Evolutionary conservation across 805 yeast genomes (phyloP).

Genomic region (Saturnispora besseyi): DNA sequence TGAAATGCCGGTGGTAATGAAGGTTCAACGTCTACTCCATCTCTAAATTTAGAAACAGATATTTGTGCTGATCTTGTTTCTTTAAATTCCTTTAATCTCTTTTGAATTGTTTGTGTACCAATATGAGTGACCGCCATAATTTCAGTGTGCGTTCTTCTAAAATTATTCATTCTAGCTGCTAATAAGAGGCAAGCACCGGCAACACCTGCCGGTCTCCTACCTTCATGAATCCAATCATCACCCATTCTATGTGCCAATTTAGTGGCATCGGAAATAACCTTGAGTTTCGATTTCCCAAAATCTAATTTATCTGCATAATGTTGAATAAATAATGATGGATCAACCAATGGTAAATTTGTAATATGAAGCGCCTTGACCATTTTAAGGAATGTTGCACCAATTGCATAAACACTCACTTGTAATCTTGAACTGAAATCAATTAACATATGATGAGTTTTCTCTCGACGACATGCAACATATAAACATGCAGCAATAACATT

Average conservation of each 20-base stretch:
- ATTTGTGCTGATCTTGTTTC: slow-evolving; percentile 64
- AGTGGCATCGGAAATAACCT: slow-evolving; percentile 81
- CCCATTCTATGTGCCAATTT: slow-evolving; percentile 85
- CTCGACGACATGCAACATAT: slow-evolving; percentile 89
- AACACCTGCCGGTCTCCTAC: slow-evolving; percentile 95
- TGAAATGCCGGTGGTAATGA: slow-evolving; percentile 80
- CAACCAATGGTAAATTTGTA: slow-evolving; percentile 74
- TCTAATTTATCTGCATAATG: slow-evolving; percentile 86
- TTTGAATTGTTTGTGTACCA: slow-evolving; percentile 88
- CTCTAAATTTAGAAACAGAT: slow-evolving; percentile 66
- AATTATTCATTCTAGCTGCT: slow-evolving; percentile 96
- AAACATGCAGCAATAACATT: slow-evolving; percentile 93
- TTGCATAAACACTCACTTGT: slow-evolving; percentile 84
- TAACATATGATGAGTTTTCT: slow-evolving; percentile 87
- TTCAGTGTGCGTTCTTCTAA: slow-evolving; percentile 84
- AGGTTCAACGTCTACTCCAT: slow-evolving; percentile 29
- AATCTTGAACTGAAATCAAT: slow-evolving; percentile 88
- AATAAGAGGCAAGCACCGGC: slow-evolving; percentile 93
- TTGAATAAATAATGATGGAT: slow-evolving; percentile 88
- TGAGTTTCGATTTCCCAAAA: slow-evolving; percentile 62
- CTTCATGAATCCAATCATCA: slow-evolving; percentile 92
- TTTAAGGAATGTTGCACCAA: slow-evolving; percentile 92
- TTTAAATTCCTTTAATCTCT: slow-evolving; percentile 81
- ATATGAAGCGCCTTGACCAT: slow-evolving; percentile 83
- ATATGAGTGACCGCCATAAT: slow-evolving; percentile 93